phyloP scores from a whole-genome alignment of 805 yeast species.

The Myxozyma nipponensis region DNA sequence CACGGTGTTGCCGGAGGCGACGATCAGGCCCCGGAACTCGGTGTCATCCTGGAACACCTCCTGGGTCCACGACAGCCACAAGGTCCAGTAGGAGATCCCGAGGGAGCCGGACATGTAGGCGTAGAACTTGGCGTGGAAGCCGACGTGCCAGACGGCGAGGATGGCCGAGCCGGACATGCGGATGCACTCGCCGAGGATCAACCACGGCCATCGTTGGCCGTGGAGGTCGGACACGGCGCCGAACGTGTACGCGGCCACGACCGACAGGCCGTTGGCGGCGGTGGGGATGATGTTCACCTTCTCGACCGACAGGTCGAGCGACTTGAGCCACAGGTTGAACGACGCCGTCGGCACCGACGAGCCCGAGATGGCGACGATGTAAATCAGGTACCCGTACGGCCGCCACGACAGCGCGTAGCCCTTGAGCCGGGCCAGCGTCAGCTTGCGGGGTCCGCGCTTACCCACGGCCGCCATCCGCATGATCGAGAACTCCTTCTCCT shows the following conservation, averaged over 20 bases:
- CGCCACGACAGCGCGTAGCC: slow-evolving; percentile 9
- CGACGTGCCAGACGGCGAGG: slow-evolving; percentile 53
- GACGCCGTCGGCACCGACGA: slow-evolving; percentile 14
- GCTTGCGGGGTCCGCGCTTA: slow-evolving; percentile 7
- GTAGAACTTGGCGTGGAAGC: slow-evolving; percentile 55
- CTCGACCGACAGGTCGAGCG: slow-evolving; percentile 26
- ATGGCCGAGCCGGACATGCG: slow-evolving; percentile 49
- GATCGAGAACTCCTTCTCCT: slow-evolving; percentile 7
- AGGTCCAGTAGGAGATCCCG: slow-evolving; percentile 60
- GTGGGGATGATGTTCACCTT: slow-evolving; percentile 38
- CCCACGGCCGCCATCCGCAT: slow-evolving; percentile 18
- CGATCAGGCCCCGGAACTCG: slow-evolving; percentile 34
- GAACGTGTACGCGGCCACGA: slow-evolving; percentile 33
- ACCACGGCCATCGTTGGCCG: slow-evolving; percentile 46
- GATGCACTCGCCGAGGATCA: slow-evolving; percentile 41
- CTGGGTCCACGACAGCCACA: slow-evolving; percentile 55
- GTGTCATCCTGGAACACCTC: slow-evolving; percentile 55
- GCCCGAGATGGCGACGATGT: slow-evolving; percentile 1
- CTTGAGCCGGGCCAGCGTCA: slow-evolving; percentile 9
- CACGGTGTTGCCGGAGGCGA: slow-evolving; percentile 36
- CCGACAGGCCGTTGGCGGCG: slow-evolving; percentile 35
- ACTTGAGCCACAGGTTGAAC: slow-evolving; percentile 36
- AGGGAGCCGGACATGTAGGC: slow-evolving; percentile 54
- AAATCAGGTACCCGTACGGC: slow-evolving; percentile 2
- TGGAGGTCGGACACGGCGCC: slow-evolving; percentile 35